Evolutionary conservation across 2,329 filamentous ascomycete species (phyloP).

Genomic region (Helotiales sp.): DNA sequence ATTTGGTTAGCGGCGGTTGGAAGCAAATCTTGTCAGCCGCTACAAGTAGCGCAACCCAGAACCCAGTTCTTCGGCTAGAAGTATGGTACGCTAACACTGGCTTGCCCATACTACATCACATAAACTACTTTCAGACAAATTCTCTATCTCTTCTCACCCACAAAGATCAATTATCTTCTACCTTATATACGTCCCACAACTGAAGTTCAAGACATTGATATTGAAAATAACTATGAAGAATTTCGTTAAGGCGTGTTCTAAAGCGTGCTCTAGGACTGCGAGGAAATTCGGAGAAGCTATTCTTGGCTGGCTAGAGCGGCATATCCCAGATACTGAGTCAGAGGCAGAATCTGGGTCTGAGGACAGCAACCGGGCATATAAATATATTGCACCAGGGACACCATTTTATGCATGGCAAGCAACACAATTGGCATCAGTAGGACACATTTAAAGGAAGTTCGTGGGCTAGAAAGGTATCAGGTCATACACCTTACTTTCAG

Average conservation of each 20-base stretch:
- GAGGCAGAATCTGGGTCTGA: conserved; percentile 1
- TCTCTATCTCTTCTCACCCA: conserved; percentile 1
- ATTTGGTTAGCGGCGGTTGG: neutral
- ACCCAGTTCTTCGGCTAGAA: neutral
- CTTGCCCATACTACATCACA: neutral
- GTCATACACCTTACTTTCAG: neutral
- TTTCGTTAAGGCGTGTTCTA: conserved; percentile 1
- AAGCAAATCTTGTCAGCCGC: neutral
- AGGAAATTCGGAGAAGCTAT: neutral
- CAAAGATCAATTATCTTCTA: conserved; percentile 1
- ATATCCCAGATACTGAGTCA: neutral
- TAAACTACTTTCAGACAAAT: conserved; percentile 2
- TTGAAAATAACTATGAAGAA: conserved; percentile 2
- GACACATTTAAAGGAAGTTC: conserved; percentile 1
- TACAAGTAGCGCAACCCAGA: neutral
- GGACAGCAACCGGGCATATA: conserved; percentile 1
- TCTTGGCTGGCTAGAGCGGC: conserved; percentile 1
- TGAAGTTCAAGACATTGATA: conserved; percentile 1
- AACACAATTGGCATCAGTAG: conserved; percentile 1
- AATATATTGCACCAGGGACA: conserved; percentile 2
- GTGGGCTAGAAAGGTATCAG: neutral
- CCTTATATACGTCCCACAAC: neutral
- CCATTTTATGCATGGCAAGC: conserved; percentile 3
- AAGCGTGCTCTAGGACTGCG: neutral
- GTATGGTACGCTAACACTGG: conserved; percentile 3